Percentiles rank a stretch among this genome's conserved stretches.
These are phyloP conservation scores for Paecilomyces sp. DNA, from an alignment of 2,329 filamentous ascomycete species.

Conservation along the genomic window DNA sequence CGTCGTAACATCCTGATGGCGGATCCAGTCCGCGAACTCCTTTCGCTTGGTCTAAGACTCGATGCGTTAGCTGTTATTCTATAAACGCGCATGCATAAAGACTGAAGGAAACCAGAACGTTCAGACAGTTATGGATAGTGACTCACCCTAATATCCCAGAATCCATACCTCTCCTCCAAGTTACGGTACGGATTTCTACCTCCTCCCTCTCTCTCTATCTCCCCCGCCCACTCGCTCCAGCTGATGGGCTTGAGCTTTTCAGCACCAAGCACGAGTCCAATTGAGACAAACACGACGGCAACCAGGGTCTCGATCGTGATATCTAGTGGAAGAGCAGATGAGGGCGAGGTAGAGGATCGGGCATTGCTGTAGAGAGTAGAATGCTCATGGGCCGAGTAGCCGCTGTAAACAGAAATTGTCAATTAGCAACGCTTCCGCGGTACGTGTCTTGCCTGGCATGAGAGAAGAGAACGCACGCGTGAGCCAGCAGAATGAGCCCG, in stretches of 20 bases:
- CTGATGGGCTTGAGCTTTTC: conserved; percentile 77
- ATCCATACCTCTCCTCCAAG: conserved; percentile 74
- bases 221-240: conserved; percentile 71
- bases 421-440: conserved; percentile 4
- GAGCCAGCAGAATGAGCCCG: conserved; percentile 71
- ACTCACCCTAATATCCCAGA: conserved; percentile 76
- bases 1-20: conserved; percentile 26
- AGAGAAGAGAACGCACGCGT: conserved; percentile 61
- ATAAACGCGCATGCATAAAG: not conserved
- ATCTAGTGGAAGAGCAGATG: conserved; percentile 62
- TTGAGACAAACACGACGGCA: conserved; percentile 70
- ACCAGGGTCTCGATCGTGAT: conserved; percentile 80
- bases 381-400: conserved; percentile 94
- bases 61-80: conserved; percentile 8
- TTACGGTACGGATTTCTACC: conserved; percentile 71
- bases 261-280: conserved; percentile 73
- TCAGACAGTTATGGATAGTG: conserved; percentile 1
- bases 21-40: conserved; percentile 71
- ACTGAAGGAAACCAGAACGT: not conserved
- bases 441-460: conserved; percentile 5
- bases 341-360: conserved; percentile 35
- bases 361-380: conserved; percentile 61
- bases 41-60: conserved; percentile 52
- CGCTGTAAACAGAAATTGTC: conserved; percentile 48
- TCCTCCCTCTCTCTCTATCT: conserved; percentile 61